These are phyloP conservation scores for Spathaspora passalidarum DNA, from an alignment of 805 yeast species.

Conservation along the genomic window DNA sequence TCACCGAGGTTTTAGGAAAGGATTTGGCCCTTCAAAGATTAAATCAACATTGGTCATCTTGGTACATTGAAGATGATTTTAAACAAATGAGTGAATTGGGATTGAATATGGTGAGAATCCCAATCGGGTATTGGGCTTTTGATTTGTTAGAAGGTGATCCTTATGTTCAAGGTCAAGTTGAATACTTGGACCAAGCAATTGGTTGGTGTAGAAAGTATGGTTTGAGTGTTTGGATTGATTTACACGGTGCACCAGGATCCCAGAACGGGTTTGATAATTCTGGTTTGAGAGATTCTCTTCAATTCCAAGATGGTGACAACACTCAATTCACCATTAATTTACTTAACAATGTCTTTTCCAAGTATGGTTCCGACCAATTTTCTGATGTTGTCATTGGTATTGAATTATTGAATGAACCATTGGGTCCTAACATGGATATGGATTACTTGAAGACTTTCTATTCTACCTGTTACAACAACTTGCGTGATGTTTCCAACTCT, in stretches of 20 bases:
- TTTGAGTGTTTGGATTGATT: conserved; percentile 82
- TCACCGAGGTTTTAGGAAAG: conserved; percentile 56
- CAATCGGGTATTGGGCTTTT: conserved; percentile 96
- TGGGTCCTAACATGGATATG: conserved; percentile 67
- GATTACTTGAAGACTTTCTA: conserved; percentile 57
- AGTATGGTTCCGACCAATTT: conserved; percentile 62
- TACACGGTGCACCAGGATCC: conserved; percentile 96
- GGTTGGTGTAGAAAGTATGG: conserved; percentile 65
- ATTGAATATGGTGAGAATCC: conserved; percentile 82
- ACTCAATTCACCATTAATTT: conserved; percentile 53
- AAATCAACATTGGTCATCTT: conserved; percentile 72
- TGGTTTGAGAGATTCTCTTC: conserved; percentile 65
- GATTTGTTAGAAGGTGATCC: conserved; percentile 63
- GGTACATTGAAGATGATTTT: conserved; percentile 75
- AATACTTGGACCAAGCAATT: conserved; percentile 72
- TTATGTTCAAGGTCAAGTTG: conserved; percentile 77
- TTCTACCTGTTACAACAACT: conserved; percentile 57
- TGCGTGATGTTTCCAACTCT: conserved; percentile 53
- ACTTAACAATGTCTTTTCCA: conserved; percentile 50
- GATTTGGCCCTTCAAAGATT: conserved; percentile 52
- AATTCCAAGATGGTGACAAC: conserved; percentile 58
- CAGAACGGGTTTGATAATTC: conserved; percentile 97
- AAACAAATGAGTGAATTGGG: conserved; percentile 56
- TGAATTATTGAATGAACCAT: conserved; percentile 86
- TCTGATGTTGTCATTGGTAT: conserved; percentile 77